Evolutionary conservation across 164 flowering plant species (phyloP).

Genomic region (Litsea cubeba): DNA sequence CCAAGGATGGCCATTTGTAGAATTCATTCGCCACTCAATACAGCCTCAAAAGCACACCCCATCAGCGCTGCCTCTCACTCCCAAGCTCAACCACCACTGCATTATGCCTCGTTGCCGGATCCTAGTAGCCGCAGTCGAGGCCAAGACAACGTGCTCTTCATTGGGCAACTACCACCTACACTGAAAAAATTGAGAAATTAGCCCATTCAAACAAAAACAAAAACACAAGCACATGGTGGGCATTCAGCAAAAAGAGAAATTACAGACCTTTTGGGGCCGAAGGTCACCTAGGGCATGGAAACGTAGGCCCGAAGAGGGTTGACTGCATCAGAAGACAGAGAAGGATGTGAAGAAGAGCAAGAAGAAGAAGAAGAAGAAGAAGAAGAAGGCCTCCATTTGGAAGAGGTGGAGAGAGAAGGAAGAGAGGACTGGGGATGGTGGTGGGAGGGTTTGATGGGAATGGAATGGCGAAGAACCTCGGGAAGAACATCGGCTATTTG

Average conservation of each 20-base stretch:
- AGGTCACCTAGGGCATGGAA: constrained; percentile 80
- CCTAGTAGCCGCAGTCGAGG: constrained; percentile 96
- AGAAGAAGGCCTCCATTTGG: constrained; percentile 48
- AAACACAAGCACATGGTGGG: not conserved
- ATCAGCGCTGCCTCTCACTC: too few species aligned
- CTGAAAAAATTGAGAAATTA: not conserved
- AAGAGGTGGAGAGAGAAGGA: constrained; percentile 32
- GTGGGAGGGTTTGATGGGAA: constrained; percentile 46
- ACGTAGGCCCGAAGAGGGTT: constrained; percentile 71
- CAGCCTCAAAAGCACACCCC: too few species aligned
- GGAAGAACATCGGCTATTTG: constrained; percentile 69
- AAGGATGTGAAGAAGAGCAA: not conserved
- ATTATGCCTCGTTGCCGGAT: too few species aligned
- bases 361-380: too few species aligned
- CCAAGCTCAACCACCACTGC: too few species aligned
- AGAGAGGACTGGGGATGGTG: constrained; percentile 17
- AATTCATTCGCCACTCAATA: too few species aligned
- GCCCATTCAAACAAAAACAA: too few species aligned
- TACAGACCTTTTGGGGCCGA: constrained; percentile 62
- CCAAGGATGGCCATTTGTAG: too few species aligned
- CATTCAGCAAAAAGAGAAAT: not conserved
- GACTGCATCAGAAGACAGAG: constrained; percentile 43
- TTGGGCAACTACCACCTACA: constrained; percentile 76
- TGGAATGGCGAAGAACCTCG: constrained; percentile 71
- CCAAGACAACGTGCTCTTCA: constrained; percentile 32